phyloP scores from a whole-genome alignment of 208 protist genomes.

The Acanthamoeba castellanii region DNA sequence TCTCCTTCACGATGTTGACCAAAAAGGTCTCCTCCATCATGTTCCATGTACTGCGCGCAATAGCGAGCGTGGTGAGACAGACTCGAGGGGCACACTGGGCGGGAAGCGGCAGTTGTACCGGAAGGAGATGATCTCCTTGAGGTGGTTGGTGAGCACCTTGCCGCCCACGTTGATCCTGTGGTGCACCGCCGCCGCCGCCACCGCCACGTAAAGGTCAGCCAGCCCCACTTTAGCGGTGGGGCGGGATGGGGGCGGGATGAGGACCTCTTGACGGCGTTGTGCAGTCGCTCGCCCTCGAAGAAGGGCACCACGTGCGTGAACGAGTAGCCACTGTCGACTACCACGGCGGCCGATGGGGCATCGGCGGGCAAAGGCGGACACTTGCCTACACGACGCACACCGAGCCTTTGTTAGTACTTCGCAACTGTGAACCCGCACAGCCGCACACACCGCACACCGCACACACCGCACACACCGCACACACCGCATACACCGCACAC shows the following conservation, averaged over 20 bases:
- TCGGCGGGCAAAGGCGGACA: not conserved
- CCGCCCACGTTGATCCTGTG: constrained; percentile 82
- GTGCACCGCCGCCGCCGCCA: too few relatives aligned
- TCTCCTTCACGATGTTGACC: constrained; percentile 84
- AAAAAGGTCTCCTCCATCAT: constrained; percentile 87
- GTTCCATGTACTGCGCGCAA: constrained; percentile 80
- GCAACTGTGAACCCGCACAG: not conserved
- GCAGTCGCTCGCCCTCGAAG: constrained; percentile 41
- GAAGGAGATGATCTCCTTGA: constrained; percentile 83
- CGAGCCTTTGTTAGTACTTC: not conserved
- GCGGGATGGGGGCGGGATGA: not conserved
- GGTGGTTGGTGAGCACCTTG: constrained; percentile 85
- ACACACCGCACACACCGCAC: not conserved
- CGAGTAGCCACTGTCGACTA: constrained; percentile 84
- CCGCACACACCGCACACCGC: not conserved
- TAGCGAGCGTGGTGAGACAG: not conserved
- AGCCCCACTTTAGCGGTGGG: not conserved
- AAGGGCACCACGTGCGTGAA: constrained; percentile 81
- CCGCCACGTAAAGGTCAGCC: too few relatives aligned
- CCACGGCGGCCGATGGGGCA: constrained; percentile 11
- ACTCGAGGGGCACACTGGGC: not conserved
- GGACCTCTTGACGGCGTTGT: constrained; percentile 51
- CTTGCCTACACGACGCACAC: not conserved
- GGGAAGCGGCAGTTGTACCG: constrained; percentile 8
- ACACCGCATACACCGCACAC: not conserved